Evolutionary conservation across 2,329 filamentous ascomycete genomes (phyloP).

Genomic region (Xylaria digitata): DNA sequence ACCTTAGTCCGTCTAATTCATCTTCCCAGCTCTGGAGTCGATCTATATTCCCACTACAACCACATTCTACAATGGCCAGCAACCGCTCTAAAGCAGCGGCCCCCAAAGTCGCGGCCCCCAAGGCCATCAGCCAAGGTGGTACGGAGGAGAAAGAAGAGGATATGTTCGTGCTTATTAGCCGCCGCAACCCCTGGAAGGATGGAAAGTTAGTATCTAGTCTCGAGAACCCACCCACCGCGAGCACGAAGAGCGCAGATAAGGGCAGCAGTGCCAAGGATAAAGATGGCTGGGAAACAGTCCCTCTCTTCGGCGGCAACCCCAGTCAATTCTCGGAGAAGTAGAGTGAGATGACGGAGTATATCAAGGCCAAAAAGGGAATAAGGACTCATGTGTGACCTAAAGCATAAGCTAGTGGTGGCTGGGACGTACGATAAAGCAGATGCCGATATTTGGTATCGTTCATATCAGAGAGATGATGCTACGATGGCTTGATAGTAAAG

Average conservation of each 20-base stretch:
- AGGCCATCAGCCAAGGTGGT: background rate
- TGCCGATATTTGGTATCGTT: no score
- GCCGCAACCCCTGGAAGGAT: background rate
- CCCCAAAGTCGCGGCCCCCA: no score
- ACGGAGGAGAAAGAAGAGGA: constrained; percentile 14
- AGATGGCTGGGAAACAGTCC: constrained; percentile 6
- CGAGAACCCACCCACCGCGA: background rate
- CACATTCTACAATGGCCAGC: background rate
- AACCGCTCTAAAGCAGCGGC: no score
- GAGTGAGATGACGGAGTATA: no score
- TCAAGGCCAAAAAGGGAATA: no score
- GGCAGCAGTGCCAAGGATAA: background rate
- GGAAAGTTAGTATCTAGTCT: constrained; percentile 11
- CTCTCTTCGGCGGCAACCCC: background rate
- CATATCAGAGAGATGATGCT: no score
- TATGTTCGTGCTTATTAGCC: constrained; percentile 9
- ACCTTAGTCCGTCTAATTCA: background rate
- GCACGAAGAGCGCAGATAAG: background rate
- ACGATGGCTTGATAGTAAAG: no score
- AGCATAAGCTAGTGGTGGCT: no score
- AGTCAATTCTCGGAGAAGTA: background rate
- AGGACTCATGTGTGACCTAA: no score
- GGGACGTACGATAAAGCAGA: no score
- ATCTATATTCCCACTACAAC: background rate
- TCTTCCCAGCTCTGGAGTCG: background rate